phyloP scores from a whole-genome alignment of 257 asterid genomes.

The Nicotiana obtusifolia region DNA sequence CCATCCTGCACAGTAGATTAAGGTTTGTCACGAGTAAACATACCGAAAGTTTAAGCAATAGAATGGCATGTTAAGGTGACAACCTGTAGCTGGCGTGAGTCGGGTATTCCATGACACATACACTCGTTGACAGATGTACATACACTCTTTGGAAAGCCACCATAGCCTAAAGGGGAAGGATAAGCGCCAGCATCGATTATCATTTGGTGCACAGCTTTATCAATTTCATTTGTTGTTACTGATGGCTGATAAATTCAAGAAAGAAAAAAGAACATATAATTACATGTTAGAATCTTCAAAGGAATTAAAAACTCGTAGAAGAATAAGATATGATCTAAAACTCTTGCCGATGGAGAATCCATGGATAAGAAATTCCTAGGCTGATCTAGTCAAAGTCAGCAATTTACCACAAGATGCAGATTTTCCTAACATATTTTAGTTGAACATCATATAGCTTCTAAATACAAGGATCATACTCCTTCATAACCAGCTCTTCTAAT shows the following conservation, averaged over 20 bases:
- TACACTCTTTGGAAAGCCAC: slow-evolving; percentile 98
- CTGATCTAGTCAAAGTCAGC: too few species aligned
- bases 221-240: slow-evolving; percentile 88
- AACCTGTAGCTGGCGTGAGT: slow-evolving; percentile 90
- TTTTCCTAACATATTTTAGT: neutral
- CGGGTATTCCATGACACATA: slow-evolving; percentile 99
- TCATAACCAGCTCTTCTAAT: neutral
- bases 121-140: slow-evolving; percentile 98
- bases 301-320: neutral
- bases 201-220: slow-evolving; percentile 96
- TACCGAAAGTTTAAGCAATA: neutral
- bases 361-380: neutral
- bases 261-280: neutral
- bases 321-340: neutral
- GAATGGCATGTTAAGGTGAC: neutral
- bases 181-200: slow-evolving; percentile 97
- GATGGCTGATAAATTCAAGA: slow-evolving; percentile 56
- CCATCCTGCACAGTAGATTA: slow-evolving; percentile 64
- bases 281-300: neutral
- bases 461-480: neutral
- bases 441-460: neutral
- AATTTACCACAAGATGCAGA: too few species aligned
- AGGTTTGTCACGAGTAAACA: neutral
- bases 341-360: neutral
- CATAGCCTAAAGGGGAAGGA: slow-evolving; percentile 95